Evolutionary conservation across 805 yeast genomes (phyloP).

Genomic region (Ogataea dorogensis): DNA sequence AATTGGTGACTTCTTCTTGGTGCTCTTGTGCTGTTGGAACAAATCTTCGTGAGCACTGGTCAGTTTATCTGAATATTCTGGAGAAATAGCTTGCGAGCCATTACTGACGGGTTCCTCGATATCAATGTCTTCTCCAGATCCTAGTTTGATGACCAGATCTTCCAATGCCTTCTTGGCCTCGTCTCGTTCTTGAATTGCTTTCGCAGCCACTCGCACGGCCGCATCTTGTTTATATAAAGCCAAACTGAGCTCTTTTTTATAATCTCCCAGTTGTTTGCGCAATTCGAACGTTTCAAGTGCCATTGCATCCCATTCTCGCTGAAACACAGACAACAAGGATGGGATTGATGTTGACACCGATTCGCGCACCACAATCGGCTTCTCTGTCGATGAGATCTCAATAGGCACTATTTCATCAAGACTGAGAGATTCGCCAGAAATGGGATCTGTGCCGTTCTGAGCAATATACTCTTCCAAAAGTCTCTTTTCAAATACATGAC

Average conservation of each 20-base stretch:
- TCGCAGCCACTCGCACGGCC: slow-evolving; percentile 80
- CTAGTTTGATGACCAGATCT: slow-evolving; percentile 46
- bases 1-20: slow-evolving; percentile 20
- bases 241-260: slow-evolving; percentile 71
- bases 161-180: slow-evolving; percentile 67
- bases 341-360: slow-evolving; percentile 67
- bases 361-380: slow-evolving; percentile 27
- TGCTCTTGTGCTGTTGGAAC: slow-evolving; percentile 22
- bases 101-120: slow-evolving; percentile 20
- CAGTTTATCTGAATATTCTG: slow-evolving; percentile 8
- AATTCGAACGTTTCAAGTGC: slow-evolving; percentile 77
- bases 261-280: slow-evolving; percentile 63
- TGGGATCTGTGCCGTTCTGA: slow-evolving; percentile 73
- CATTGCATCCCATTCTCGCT: slow-evolving; percentile 86
- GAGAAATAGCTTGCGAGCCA: slow-evolving; percentile 5
- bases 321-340: slow-evolving; percentile 67
- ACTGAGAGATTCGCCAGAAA: slow-evolving; percentile 59
- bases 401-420: slow-evolving; percentile 55
- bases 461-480: slow-evolving; percentile 61
- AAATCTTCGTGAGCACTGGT: slow-evolving; percentile 20
- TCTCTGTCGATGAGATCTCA: slow-evolving; percentile 16
- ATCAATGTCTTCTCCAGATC: slow-evolving; percentile 20
- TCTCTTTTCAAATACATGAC: slow-evolving; percentile 64
- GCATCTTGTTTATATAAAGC: slow-evolving; percentile 88
- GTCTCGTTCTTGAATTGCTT: slow-evolving; percentile 71